Conservation (phyloP, 2,329 filamentous ascomycete genomes). For the Penicillium sp. region DNA sequence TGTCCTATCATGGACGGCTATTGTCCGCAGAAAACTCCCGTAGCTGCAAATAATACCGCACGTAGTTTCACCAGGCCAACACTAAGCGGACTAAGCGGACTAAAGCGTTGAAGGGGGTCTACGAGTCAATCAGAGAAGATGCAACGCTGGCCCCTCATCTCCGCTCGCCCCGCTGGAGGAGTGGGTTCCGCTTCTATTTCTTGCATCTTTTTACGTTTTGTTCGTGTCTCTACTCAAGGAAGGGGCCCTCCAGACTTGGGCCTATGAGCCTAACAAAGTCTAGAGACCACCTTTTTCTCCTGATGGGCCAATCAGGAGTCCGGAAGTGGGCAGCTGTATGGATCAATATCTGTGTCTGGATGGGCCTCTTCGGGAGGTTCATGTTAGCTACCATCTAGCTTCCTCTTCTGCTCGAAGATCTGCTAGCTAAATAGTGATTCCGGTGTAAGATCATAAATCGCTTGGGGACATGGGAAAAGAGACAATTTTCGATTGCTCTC, state of each 20-base stretch:
- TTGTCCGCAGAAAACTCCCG: not conserved
- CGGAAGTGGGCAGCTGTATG: slow-evolving; percentile 9
- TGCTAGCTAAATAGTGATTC: not conserved
- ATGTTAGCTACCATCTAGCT: not conserved
- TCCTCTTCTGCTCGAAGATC: not conserved
- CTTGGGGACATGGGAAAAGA: not conserved
- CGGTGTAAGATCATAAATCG: not conserved
- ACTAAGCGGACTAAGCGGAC: not conserved
- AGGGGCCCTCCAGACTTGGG: not conserved
- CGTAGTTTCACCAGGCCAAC: slow-evolving; percentile 1
- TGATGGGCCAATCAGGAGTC: slow-evolving; percentile 13
- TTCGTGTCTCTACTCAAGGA: not conserved
- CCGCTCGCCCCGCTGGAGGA: slow-evolving; percentile 17
- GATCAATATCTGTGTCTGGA: slow-evolving; percentile 20
- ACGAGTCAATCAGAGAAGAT: slow-evolving; percentile 10
- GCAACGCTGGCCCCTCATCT: slow-evolving; percentile 4
- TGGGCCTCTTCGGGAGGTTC: slow-evolving; percentile 9
- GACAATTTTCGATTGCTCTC: not conserved
- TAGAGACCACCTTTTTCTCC: not conserved
- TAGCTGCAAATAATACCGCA: slow-evolving; percentile 1
- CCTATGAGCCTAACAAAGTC: not conserved
- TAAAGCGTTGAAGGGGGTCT: not conserved
- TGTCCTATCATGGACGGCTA: not conserved
- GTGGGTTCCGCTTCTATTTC: slow-evolving; percentile 16
- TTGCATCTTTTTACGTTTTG: slow-evolving; percentile 3